phyloP scores from a whole-genome alignment of 2,329 filamentous ascomycete species.

The Xylariales sp. region DNA sequence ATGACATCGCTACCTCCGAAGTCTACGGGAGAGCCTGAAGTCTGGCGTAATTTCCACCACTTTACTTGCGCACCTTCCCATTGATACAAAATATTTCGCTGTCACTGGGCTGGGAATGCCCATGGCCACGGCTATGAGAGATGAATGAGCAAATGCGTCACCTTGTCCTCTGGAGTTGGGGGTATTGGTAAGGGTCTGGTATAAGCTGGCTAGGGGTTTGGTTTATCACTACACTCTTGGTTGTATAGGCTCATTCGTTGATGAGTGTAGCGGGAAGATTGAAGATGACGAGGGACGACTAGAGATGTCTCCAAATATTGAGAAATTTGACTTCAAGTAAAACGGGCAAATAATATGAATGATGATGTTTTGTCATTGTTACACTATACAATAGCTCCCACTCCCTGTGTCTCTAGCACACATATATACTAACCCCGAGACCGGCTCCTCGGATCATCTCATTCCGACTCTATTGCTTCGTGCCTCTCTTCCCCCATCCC shows the following conservation, averaged over 20 bases:
- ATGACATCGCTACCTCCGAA: no score
- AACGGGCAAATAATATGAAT: background rate
- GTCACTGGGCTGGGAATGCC: no score
- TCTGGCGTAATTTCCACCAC: no score
- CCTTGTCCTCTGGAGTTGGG: background rate
- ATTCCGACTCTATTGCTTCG: constrained; percentile 23
- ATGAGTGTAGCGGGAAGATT: background rate
- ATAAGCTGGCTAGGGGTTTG: no score
- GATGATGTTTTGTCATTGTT: constrained; percentile 33
- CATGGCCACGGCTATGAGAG: background rate
- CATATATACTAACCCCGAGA: constrained; percentile 26
- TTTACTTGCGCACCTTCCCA: no score
- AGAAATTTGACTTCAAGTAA: background rate
- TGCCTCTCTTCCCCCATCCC: constrained; percentile 18
- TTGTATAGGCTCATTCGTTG: background rate
- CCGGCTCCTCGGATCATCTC: constrained; percentile 8
- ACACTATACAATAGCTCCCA: constrained; percentile 24
- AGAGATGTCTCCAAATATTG: background rate
- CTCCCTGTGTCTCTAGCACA: constrained; percentile 2
- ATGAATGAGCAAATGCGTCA: background rate
- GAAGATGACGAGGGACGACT: no score
- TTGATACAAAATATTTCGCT: no score
- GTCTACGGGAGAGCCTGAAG: no score
- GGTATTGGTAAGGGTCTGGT: no score
- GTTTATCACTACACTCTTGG: background rate